Evolutionary conservation across 208 protist genomes (phyloP).

Genomic region (Blastocrithidia nonstop): DNA sequence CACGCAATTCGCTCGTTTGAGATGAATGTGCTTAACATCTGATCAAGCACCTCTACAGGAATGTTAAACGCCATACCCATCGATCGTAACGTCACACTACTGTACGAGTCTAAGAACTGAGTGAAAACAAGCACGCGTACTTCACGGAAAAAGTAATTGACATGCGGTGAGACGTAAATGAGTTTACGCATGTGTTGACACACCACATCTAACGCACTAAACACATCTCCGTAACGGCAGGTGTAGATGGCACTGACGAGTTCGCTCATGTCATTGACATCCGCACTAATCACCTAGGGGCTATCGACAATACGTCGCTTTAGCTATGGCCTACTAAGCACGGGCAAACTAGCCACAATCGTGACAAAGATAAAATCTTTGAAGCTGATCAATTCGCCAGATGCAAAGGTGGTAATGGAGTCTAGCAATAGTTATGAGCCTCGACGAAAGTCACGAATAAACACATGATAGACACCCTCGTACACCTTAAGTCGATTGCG

Average conservation of each 20-base stretch:
- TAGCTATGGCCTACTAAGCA: constrained; percentile 79
- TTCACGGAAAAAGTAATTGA: constrained; percentile 94
- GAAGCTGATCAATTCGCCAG: constrained; percentile 90
- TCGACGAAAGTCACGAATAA: constrained; percentile 89
- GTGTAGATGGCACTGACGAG: constrained; percentile 90
- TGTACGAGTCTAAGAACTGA: constrained; percentile 98
- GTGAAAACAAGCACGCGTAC: constrained; percentile 93
- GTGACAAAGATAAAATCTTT: constrained; percentile 93
- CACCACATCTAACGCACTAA: constrained; percentile 82
- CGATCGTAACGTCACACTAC: constrained; percentile 89
- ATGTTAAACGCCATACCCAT: constrained; percentile 95
- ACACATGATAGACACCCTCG: constrained; percentile 92
- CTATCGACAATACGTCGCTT: constrained; percentile 83
- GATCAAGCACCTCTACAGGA: constrained; percentile 62
- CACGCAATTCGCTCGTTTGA: constrained; percentile 91
- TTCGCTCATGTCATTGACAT: constrained; percentile 78
- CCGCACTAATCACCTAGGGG: constrained; percentile 83
- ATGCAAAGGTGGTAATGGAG: constrained; percentile 95
- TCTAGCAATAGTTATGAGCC: constrained; percentile 91
- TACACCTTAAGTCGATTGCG: constrained; percentile 98
- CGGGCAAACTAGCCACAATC: constrained; percentile 76
- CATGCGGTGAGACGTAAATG: constrained; percentile 87
- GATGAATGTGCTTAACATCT: constrained; percentile 96
- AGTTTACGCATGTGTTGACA: constrained; percentile 82
- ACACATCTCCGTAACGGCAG: constrained; percentile 91